Evolutionary conservation across 176 grass and related monocot genomes (phyloP), one percentile per base, ranked within the genome.

Genomic region (Cenchrus purpureus): DNA sequence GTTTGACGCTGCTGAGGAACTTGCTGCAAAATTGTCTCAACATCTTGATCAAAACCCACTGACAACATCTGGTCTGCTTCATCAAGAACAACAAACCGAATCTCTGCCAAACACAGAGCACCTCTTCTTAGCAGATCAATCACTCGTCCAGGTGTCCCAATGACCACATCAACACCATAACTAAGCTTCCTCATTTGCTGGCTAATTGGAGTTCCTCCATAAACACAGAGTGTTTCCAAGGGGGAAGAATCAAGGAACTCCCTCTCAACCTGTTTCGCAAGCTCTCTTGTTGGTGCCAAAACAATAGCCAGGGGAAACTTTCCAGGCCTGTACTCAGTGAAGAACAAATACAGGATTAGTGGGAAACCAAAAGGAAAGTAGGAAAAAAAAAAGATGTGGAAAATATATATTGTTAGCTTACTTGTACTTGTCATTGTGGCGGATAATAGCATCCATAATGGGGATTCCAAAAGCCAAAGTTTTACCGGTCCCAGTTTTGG

Each of bases 41-140:
- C 97, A 74, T 89, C 97, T 86, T 92, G 79, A 76, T 86, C 97
- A 92, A 99, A 99, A 25, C 97, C 97, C 12, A 99, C 97, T 0
- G 90, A 90, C 76, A 99, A 91, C 97, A 99, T 99, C 85, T 97
- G 97, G 71, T 99, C 97, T 54, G 97, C 97, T 82, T 99, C 97
- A 77, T 99, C 97, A 17, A 99, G 90, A 85, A 99, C 97, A 80
- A 99, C 93, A 84, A 92, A 99, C 49, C 77, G 71, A 50, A 99
- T 62, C 56, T 86, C 94, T 28, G 92, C 69, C 61, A 99, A 86
- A 84, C 85, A 83, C 15, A 99, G 91, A 17, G 94, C 12, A 2
- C 94, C 86, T 88, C 97, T 92, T 61, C 92, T 86, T 25, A 99
- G 74, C 72, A 99, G 85, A 73, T 99, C 97, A 82, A 99, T 99